A percentile compares a stretch with the other conserved stretches of the same genome.
Evolutionary conservation across 257 asterid genomes (phyloP).

Genomic region (Solanum paucissectum): DNA sequence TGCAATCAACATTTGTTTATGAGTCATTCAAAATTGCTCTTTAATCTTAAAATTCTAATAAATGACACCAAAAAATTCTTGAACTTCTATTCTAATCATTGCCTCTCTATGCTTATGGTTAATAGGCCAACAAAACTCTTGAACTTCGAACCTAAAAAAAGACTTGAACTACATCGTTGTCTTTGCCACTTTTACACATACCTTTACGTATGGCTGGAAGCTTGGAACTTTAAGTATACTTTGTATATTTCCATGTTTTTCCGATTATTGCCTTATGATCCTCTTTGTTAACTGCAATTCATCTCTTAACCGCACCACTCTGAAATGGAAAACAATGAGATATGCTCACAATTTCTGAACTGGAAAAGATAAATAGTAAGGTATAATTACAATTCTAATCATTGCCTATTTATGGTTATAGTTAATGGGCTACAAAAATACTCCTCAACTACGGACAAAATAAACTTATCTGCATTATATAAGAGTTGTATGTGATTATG

Average conservation of each 20-base stretch:
- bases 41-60: too few species aligned
- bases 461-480: too few species aligned
- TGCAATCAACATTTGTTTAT: background rate
- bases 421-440: too few species aligned
- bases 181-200: background rate
- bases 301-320: too few species aligned
- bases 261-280: background rate
- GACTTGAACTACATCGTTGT: background rate
- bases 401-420: too few species aligned
- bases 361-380: too few species aligned
- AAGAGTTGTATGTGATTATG: too few species aligned
- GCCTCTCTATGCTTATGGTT: background rate
- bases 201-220: background rate
- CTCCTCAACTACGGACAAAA: too few species aligned
- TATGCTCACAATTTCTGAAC: too few species aligned
- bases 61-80: too few species aligned
- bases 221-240: background rate
- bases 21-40: background rate
- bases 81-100: background rate
- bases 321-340: too few species aligned
- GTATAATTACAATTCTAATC: too few species aligned
- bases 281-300: background rate
- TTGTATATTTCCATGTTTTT: background rate
- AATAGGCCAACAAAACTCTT: background rate
- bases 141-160: background rate